Percentiles rank a stretch among this genome's conserved stretches.
These are phyloP conservation scores for Paramyrothecium roridum DNA, from an alignment of 2,329 filamentous ascomycete species.

Conservation along the genomic window DNA sequence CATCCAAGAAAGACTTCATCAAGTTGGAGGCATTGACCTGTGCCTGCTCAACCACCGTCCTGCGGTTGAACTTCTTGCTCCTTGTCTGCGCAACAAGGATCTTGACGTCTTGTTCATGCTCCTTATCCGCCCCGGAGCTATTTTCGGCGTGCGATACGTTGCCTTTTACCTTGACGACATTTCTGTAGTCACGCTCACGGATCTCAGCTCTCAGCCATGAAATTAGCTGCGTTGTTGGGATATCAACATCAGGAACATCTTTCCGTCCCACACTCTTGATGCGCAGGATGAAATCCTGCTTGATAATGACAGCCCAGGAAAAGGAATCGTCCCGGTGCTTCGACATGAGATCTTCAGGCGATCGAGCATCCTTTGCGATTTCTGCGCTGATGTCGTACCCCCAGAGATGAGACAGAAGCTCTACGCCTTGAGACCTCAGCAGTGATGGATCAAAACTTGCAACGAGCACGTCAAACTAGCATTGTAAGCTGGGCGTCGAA, in stretches of 20 bases:
- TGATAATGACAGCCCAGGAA: constrained; percentile 86
- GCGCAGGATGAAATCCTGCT: constrained; percentile 73
- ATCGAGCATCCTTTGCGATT: constrained; percentile 74
- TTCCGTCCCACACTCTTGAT: constrained; percentile 75
- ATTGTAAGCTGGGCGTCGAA: neutral
- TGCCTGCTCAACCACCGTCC: constrained; percentile 79
- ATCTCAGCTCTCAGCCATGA: constrained; percentile 78
- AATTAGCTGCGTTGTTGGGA: constrained; percentile 70
- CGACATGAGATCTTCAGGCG: constrained; percentile 74
- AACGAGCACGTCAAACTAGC: constrained; percentile 80
- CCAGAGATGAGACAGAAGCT: constrained; percentile 78
- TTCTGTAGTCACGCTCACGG: constrained; percentile 69
- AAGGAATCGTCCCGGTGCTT: constrained; percentile 76
- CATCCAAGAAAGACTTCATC: constrained; percentile 68
- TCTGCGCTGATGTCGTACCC: constrained; percentile 83
- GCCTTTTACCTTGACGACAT: constrained; percentile 42
- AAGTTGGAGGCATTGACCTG: constrained; percentile 57
- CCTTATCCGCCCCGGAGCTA: constrained; percentile 20
- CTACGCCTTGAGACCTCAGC: constrained; percentile 72
- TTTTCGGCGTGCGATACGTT: constrained; percentile 25
- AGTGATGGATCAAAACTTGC: constrained; percentile 80
- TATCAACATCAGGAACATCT: constrained; percentile 71
- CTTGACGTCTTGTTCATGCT: constrained; percentile 69
- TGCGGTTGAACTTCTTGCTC: constrained; percentile 88
- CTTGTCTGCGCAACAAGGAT: constrained; percentile 80